phyloP scores from a whole-genome alignment of 306 rosid genomes.

The Acacia acuminata region DNA sequence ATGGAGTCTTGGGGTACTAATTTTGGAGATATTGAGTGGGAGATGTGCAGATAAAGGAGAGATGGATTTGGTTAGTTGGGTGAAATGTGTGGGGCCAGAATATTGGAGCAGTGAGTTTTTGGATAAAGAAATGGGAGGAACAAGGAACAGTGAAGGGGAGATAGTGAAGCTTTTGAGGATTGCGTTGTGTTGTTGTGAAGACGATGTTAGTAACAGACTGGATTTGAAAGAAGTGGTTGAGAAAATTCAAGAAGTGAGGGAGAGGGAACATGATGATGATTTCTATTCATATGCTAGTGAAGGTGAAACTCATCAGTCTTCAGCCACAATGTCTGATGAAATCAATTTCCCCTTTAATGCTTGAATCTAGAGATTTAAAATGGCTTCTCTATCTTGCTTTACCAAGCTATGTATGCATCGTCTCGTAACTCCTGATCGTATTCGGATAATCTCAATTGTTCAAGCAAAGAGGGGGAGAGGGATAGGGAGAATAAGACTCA shows the following conservation, averaged over 20 bases:
- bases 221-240: slow-evolving; percentile 69
- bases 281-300: slow-evolving; percentile 42
- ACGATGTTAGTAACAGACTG: slow-evolving; percentile 66
- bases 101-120: slow-evolving; percentile 60
- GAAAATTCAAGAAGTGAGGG: slow-evolving; percentile 64
- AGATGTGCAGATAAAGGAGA: slow-evolving; percentile 59
- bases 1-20: slow-evolving; percentile 81
- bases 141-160: slow-evolving; percentile 45
- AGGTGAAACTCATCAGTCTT: slow-evolving; percentile 28
- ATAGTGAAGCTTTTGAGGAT: slow-evolving; percentile 70
- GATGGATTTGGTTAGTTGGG: slow-evolving; percentile 69
- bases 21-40: slow-evolving; percentile 73
- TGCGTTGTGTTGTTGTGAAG: slow-evolving; percentile 67
- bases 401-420: not conserved
- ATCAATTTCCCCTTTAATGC: slow-evolving; percentile 23
- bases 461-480: not conserved
- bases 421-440: not conserved
- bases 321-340: slow-evolving; percentile 37
- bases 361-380: not conserved
- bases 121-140: slow-evolving; percentile 57
- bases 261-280: slow-evolving; percentile 34
- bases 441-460: not conserved
- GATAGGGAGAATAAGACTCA: not conserved
- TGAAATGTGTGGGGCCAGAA: slow-evolving; percentile 47
- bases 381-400: not conserved